A percentile compares a stretch with the other conserved stretches of the same genome.
Conservation (phyloP, 805 yeast species). For the Saccharomycopsis schoenii region DNA sequence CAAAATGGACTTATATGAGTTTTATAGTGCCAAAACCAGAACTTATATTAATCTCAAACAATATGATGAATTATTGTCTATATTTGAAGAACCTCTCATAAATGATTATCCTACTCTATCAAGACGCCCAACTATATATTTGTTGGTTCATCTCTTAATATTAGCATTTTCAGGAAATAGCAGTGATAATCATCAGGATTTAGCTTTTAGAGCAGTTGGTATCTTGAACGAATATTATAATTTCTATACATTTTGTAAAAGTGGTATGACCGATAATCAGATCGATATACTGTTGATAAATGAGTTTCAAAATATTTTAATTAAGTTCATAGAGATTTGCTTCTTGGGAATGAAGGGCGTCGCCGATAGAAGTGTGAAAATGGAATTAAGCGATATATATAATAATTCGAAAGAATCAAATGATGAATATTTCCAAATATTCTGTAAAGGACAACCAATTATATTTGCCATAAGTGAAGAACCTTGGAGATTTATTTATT, state of each 20-base stretch:
- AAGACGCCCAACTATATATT: background rate
- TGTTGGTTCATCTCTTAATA: background rate
- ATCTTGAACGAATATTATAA: background rate
- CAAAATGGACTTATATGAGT: background rate
- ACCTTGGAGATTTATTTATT: background rate
- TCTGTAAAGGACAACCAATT: background rate
- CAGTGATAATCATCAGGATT: background rate
- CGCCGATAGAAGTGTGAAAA: background rate
- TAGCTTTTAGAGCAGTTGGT: background rate
- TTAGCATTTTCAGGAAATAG: background rate
- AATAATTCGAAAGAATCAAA: background rate
- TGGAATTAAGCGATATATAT: background rate
- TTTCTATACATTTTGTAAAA: background rate
- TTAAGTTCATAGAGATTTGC: background rate
- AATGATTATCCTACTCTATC: background rate
- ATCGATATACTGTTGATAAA: background rate
- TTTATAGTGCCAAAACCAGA: background rate
- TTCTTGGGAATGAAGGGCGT: background rate
- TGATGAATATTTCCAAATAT: background rate
- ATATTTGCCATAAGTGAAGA: background rate
- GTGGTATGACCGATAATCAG: background rate
- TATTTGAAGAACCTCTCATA: conserved; percentile 20
- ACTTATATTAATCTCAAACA: conserved; percentile 21
- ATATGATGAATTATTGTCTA: conserved; percentile 25
- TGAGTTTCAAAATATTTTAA: background rate